Percentiles rank a stretch among this genome's conserved stretches.
Evolutionary conservation across 352 stramenopile species (phyloP).

Genomic region (Globisporangium nagaii): DNA sequence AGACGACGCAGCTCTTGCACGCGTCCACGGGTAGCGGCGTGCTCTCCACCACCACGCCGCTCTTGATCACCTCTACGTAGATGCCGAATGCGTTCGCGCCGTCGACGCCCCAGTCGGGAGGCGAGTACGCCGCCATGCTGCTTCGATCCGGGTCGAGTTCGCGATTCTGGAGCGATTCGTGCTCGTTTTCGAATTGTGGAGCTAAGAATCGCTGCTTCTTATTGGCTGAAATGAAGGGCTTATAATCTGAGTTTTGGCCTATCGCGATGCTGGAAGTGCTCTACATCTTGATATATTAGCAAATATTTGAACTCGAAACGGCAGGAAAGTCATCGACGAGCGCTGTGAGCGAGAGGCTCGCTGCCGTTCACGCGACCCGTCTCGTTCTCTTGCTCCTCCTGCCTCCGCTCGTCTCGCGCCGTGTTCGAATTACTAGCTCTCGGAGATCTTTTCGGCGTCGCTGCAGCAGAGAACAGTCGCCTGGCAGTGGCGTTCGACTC

Average conservation of each 20-base stretch:
- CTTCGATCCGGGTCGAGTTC: background rate
- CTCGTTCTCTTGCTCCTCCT: background rate
- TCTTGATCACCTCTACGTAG: slow-evolving; percentile 70
- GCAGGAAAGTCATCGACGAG: background rate
- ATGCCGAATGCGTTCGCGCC: slow-evolving; percentile 48
- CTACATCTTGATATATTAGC: background rate
- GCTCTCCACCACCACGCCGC: slow-evolving; percentile 44
- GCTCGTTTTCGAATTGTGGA: too few relatives aligned
- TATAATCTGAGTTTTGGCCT: background rate
- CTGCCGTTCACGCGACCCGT: background rate
- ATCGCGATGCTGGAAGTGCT: too few relatives aligned
- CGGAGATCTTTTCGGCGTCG: background rate
- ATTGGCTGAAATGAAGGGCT: background rate
- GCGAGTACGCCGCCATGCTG: slow-evolving; percentile 29
- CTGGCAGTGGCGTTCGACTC: background rate
- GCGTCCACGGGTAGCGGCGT: slow-evolving; percentile 26
- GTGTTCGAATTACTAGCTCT: background rate
- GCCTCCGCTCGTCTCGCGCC: background rate
- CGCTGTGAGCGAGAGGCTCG: background rate
- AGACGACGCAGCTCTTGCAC: slow-evolving; percentile 39
- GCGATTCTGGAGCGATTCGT: too few relatives aligned
- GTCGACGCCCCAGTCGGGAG: slow-evolving; percentile 39
- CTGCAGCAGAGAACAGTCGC: background rate
- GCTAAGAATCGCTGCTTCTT: too few relatives aligned
- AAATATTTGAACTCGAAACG: too few relatives aligned